Conservation (phyloP, 495 filamentous ascomycete species). For the Diplogelasinospora grovesii region DNA sequence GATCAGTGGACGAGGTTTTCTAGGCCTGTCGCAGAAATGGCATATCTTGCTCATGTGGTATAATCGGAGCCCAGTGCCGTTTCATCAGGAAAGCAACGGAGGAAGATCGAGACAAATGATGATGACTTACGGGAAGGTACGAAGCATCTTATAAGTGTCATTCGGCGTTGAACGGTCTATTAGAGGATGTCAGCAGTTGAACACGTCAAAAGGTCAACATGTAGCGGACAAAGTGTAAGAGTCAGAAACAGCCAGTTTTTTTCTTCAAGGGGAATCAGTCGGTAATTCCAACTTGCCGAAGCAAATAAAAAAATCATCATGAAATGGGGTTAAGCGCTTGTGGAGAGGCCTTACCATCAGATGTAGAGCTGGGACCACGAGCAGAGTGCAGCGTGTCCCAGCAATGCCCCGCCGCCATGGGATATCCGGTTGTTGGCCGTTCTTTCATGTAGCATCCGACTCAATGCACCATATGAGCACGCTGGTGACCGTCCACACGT, state of each 20-base stretch:
- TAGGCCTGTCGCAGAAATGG: constrained; percentile 97
- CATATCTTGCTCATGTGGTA: constrained; percentile 78
- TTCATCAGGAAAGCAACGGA: constrained; percentile 67
- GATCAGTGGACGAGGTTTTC: constrained; percentile 99
- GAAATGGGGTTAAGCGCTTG: constrained; percentile 2
- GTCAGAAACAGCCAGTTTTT: constrained; percentile 93
- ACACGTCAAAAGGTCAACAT: background rate
- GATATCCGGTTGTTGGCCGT: no score
- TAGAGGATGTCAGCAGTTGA: constrained; percentile 11
- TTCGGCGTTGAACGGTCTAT: constrained; percentile 1
- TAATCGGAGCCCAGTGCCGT: constrained; percentile 99
- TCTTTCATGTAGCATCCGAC: no score
- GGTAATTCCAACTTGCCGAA: constrained; percentile 99
- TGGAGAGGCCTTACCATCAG: constrained; percentile 15
- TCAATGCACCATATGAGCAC: no score
- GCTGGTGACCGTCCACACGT: no score
- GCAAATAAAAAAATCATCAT: constrained; percentile 82
- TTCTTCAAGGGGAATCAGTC: constrained; percentile 86
- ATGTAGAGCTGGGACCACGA: background rate
- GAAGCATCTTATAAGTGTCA: background rate
- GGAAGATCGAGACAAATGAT: constrained; percentile 8
- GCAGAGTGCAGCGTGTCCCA: background rate
- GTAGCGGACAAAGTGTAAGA: constrained; percentile 25
- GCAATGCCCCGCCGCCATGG: no score
- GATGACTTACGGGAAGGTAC: constrained; percentile 15